A percentile compares a stretch with the other conserved stretches of the same genome.
Evolutionary conservation across 345 rosid species (phyloP).

Genomic region (Salix exigua): DNA sequence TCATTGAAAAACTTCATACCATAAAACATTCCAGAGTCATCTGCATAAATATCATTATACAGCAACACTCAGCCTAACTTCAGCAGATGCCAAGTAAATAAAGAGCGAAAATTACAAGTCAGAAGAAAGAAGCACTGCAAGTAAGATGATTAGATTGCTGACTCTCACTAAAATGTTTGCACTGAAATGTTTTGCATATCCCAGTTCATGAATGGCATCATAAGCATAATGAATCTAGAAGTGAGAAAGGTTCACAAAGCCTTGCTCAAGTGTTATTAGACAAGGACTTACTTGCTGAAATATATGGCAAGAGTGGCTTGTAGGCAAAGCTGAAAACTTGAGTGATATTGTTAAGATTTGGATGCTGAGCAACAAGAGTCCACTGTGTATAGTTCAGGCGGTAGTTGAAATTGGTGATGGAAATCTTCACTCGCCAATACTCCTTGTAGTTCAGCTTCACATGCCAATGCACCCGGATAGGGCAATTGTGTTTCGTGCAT

Average conservation of each 20-base stretch:
- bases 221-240: too few relatives aligned
- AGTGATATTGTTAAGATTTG: constrained; percentile 30
- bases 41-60: constrained; percentile 8
- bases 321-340: constrained; percentile 22
- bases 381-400: constrained; percentile 22
- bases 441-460: constrained; percentile 25
- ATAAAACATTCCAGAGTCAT: constrained; percentile 43
- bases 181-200: too few relatives aligned
- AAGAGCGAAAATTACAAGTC: not conserved
- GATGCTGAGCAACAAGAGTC: constrained; percentile 26
- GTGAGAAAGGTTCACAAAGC: too few relatives aligned
- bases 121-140: not conserved
- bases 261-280: too few relatives aligned
- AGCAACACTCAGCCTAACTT: not conserved
- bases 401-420: constrained; percentile 28
- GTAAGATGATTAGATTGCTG: too few relatives aligned
- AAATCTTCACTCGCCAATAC: constrained; percentile 27
- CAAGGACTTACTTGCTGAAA: constrained; percentile 19
- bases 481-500: constrained; percentile 35
- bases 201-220: too few relatives aligned
- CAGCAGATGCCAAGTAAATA: not conserved
- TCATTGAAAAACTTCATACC: constrained; percentile 35
- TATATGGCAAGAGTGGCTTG: constrained; percentile 17
- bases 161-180: too few relatives aligned
- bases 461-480: constrained; percentile 30